Evolutionary conservation across 148 eudicot species (phyloP).

Genomic region (Mesembryanthemum crystallinum): DNA sequence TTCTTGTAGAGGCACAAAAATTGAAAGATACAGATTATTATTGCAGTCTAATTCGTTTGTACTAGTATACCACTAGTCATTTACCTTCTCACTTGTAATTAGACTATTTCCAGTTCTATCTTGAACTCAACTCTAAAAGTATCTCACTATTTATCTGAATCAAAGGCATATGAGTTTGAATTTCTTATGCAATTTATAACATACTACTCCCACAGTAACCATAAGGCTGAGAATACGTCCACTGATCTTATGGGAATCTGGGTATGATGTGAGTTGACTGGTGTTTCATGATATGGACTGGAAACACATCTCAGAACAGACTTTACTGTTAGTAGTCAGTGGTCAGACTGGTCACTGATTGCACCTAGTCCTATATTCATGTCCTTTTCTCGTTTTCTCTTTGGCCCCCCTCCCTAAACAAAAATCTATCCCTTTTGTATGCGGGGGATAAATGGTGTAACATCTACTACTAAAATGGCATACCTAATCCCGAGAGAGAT

Average conservation of each 20-base stretch:
- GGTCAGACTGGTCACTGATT: too few relatives aligned
- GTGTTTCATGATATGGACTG: not conserved
- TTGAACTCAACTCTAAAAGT: too few relatives aligned
- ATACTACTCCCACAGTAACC: not conserved
- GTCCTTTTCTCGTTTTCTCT: not conserved
- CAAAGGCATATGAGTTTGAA: too few relatives aligned
- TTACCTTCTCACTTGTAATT: too few relatives aligned
- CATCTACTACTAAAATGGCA: not conserved
- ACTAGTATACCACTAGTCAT: too few relatives aligned
- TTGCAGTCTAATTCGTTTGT: too few relatives aligned
- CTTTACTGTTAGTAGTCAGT: not conserved
- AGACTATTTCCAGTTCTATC: too few relatives aligned
- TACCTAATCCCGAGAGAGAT: not conserved
- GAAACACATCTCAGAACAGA: not conserved
- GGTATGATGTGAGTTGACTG: not conserved
- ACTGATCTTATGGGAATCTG: not conserved
- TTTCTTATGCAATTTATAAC: not conserved
- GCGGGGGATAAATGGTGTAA: too few relatives aligned
- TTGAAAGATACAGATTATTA: too few relatives aligned
- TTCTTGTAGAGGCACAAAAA: too few relatives aligned
- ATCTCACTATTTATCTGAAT: too few relatives aligned
- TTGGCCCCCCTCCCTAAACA: not conserved
- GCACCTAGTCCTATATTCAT: not conserved
- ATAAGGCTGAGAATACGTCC: too few relatives aligned
- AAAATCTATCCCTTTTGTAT: not conserved